Base-by-base conservation (phyloP, 129 eudicot genomes). In the Lactuca saligna region DNA sequence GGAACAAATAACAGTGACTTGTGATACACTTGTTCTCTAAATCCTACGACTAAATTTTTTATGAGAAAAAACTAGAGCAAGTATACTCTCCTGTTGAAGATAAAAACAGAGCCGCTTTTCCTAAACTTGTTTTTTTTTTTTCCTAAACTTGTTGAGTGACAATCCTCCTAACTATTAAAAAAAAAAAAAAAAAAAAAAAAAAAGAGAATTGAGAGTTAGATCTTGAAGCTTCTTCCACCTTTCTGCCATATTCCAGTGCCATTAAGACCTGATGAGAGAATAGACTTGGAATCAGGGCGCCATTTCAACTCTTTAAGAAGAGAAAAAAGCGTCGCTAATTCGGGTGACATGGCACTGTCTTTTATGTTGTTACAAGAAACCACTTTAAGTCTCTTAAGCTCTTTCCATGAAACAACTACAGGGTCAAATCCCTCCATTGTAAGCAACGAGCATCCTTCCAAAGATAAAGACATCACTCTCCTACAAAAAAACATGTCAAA, bases 361-460 rank as follows among this genome's bases (percentile, higher is more conserved):
- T 87, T 93, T 58, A 93, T 77, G 67, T 82, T 83, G 82, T 89
- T 89, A 76, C 99, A 93, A 1, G 99, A 83, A 61, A 89, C 82
- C 55, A 93, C 99, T 71, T 67, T 85, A 66, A 93, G 97, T 77
- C 90, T 81, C 54, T 81, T 46, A 39, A 93, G 92, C 64, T 89
- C 87, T 78, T 93, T 89, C 95, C 92, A 89, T 31, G 89, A 81
- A 17, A 77, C 87, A 66, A 87, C 87, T 66, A 89, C 88, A 0
- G 90, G 81, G 20, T 89, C 95, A 66, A 93, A 85, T 61, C 97
- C 97, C 48, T 80, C 89, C 72, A 80, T 80, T 32, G 99, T 87
- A 75, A 93, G 87, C 65, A 81, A 77, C 31, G 95, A 87, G 80
- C 99, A 93, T 67, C 99, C 97, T 80, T 93, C 97, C 80, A 93